phyloP scores from a whole-genome alignment of 2,329 filamentous ascomycete species.

The Shiraia bambusicola region DNA sequence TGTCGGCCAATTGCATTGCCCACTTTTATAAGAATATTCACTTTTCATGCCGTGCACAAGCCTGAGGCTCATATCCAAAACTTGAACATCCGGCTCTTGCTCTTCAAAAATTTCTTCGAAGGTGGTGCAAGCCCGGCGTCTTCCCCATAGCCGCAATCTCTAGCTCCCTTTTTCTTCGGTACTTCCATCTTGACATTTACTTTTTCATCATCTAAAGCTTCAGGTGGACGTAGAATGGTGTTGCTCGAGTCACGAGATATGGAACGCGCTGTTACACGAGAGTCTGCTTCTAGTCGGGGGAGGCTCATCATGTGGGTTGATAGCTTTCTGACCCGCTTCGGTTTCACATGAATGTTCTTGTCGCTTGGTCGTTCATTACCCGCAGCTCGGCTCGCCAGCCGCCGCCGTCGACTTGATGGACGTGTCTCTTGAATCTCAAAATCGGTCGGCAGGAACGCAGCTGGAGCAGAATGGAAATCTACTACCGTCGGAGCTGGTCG shows the following conservation, averaged over 20 bases:
- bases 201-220: conserved; percentile 7
- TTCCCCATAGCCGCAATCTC: conserved; percentile 10
- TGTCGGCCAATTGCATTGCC: conserved; percentile 1
- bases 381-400: conserved; percentile 29
- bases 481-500: conserved; percentile 39
- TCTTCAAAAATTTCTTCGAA: conserved; percentile 36
- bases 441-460: conserved; percentile 51
- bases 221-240: conserved; percentile 18
- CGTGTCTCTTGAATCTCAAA: conserved; percentile 45
- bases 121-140: conserved; percentile 9
- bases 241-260: conserved; percentile 23
- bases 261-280: conserved; percentile 16
- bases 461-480: conserved; percentile 52
- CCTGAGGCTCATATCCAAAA: conserved; percentile 33
- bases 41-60: background rate
- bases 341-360: conserved; percentile 20
- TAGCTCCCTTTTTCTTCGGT: conserved; percentile 15
- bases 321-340: conserved; percentile 34
- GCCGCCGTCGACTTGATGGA: conserved; percentile 27
- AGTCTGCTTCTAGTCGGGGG: conserved; percentile 28
- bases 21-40: too few relatives aligned
- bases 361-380: conserved; percentile 26
- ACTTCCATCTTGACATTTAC: conserved; percentile 18
- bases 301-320: conserved; percentile 36
- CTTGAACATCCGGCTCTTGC: conserved; percentile 41